Evolutionary conservation across 768 basidiomycete genomes (phyloP).

Genomic region (Boletus rex-veris): DNA sequence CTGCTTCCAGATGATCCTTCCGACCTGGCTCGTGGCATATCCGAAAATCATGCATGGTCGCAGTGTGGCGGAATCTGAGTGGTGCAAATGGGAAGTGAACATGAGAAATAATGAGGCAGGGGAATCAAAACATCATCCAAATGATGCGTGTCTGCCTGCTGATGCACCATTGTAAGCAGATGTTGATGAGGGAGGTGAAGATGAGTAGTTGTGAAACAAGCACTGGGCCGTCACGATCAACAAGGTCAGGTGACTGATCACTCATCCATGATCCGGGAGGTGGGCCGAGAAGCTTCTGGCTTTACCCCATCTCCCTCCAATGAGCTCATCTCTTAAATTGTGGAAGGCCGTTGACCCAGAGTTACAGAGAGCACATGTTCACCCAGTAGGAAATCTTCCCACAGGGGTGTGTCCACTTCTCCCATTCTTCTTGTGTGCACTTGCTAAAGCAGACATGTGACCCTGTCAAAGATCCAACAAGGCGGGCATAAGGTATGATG

Average conservation of each 20-base stretch:
- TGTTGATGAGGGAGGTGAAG: slow-evolving; percentile 35
- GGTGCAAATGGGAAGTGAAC: slow-evolving; percentile 43
- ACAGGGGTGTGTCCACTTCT: background rate
- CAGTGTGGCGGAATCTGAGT: slow-evolving; percentile 16
- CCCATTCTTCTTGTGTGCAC: background rate
- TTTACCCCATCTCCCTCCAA: no score
- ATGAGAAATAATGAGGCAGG: slow-evolving; percentile 64
- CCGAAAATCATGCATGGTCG: slow-evolving; percentile 41
- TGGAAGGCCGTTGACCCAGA: no score
- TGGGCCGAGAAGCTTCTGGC: no score
- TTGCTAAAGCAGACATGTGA: slow-evolving; percentile 7
- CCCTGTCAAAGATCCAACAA: slow-evolving; percentile 14
- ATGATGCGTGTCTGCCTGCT: slow-evolving; percentile 20
- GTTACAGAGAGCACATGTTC: no score
- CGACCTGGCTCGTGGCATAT: slow-evolving; percentile 53
- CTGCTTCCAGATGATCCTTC: slow-evolving; percentile 59
- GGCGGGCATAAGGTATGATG: slow-evolving; percentile 38
- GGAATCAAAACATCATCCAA: slow-evolving; percentile 32
- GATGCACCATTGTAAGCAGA: slow-evolving; percentile 9
- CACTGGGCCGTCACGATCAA: no score
- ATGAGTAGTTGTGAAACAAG: slow-evolving; percentile 25
- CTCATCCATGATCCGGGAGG: no score
- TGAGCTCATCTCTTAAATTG: no score
- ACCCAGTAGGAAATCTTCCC: no score
- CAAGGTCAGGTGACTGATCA: no score